Evolutionary conservation across 2,329 filamentous ascomycete genomes (phyloP).

Genomic region (Sporothrix pseudoabietina): DNA sequence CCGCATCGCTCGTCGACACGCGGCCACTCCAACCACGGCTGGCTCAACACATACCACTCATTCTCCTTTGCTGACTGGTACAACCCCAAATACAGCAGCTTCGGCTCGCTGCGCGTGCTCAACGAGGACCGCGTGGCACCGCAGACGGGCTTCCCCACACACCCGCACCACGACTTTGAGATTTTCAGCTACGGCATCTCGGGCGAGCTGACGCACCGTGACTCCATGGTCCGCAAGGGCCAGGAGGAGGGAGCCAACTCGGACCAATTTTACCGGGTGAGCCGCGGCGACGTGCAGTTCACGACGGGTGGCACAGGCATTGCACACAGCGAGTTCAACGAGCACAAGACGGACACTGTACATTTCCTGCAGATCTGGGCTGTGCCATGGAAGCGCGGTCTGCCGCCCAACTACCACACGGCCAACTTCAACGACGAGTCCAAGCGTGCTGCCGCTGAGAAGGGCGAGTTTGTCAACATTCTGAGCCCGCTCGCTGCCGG

Average conservation of each 20-base stretch:
- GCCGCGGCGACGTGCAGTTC: slow-evolving; percentile 83
- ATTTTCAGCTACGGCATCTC: slow-evolving; percentile 88
- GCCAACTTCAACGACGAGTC: slow-evolving; percentile 69
- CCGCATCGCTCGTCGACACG: slow-evolving; percentile 71
- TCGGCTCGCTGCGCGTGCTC: slow-evolving; percentile 78
- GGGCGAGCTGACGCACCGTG: slow-evolving; percentile 84
- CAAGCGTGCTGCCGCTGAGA: slow-evolving; percentile 52
- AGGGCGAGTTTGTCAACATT: slow-evolving; percentile 70
- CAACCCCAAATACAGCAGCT: slow-evolving; percentile 67
- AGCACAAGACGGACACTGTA: slow-evolving; percentile 68
- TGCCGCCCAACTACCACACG: slow-evolving; percentile 77
- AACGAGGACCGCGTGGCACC: slow-evolving; percentile 84
- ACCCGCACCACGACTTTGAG: slow-evolving; percentile 82
- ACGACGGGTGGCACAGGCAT: slow-evolving; percentile 83
- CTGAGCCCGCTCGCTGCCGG: slow-evolving; percentile 74
- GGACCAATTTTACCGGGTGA: slow-evolving; percentile 70
- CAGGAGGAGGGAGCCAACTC: slow-evolving; percentile 56
- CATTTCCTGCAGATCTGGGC: slow-evolving; percentile 93
- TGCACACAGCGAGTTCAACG: slow-evolving; percentile 80
- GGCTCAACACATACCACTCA: slow-evolving; percentile 84
- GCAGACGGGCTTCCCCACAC: slow-evolving; percentile 77
- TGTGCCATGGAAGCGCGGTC: slow-evolving; percentile 71
- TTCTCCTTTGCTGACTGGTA: slow-evolving; percentile 79
- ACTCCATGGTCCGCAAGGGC: slow-evolving; percentile 77
- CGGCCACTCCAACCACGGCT: slow-evolving; percentile 80